A percentile compares a stretch with the other conserved stretches of the same genome.
Conservation (phyloP, 75 land plant genomes). For the Isoetes taiwanensis region DNA sequence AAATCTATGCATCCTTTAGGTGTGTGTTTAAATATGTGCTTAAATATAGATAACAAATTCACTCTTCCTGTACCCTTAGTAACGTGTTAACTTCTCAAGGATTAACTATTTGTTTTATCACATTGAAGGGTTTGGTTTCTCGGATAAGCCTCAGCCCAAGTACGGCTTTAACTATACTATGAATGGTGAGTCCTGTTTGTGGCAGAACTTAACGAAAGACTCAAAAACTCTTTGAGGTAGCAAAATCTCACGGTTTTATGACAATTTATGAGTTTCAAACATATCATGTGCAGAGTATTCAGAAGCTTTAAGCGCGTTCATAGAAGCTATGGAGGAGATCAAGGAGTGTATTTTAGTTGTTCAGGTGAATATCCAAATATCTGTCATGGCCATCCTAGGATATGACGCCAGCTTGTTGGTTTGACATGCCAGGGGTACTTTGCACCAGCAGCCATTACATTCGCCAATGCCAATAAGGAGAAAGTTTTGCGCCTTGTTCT, state of each 20-base stretch:
- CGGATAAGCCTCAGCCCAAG: constrained; percentile 84
- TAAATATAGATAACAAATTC: background rate
- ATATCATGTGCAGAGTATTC: constrained; percentile 46
- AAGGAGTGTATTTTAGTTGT: too few species aligned
- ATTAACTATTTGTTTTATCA: background rate
- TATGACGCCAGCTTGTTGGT: too few species aligned
- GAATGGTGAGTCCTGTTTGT: constrained; percentile 61
- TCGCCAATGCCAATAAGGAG: constrained; percentile 46
- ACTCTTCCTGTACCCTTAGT: background rate
- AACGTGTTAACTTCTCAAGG: background rate
- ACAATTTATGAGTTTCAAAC: background rate
- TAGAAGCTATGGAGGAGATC: too few species aligned
- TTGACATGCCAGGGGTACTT: constrained; percentile 79
- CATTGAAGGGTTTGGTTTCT: constrained; percentile 83
- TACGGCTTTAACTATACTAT: constrained; percentile 87
- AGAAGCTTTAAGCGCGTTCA: constrained; percentile 41
- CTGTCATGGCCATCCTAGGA: too few species aligned
- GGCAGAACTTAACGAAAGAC: too few species aligned
- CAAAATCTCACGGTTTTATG: background rate
- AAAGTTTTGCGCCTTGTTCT: constrained; percentile 55
- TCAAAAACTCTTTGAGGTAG: too few species aligned
- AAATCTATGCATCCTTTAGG: background rate
- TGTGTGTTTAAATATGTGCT: background rate
- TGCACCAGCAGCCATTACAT: constrained; percentile 70
- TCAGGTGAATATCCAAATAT: too few species aligned